phyloP scores from a whole-genome alignment of 805 yeast genomes.

The Wickerhamiella domercqiae region DNA sequence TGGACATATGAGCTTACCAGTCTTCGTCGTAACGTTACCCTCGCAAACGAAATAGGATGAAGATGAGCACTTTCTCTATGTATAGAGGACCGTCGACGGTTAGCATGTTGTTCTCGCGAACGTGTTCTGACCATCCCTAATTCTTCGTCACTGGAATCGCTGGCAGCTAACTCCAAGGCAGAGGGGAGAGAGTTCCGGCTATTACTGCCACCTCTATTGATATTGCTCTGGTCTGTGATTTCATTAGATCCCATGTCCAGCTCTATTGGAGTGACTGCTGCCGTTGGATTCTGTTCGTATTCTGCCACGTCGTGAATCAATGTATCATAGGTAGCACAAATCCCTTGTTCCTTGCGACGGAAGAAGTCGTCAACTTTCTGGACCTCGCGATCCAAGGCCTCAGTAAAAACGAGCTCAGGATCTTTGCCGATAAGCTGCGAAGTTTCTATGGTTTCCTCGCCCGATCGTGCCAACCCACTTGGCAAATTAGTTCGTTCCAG shows the following conservation, averaged over 20 bases:
- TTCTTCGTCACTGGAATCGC: conserved; percentile 13
- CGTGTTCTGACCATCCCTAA: conserved; percentile 15
- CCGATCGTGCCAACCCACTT: conserved; percentile 16
- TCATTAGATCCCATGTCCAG: no score
- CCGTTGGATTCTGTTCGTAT: background rate
- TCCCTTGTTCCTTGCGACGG: conserved; percentile 44
- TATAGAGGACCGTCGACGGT: conserved; percentile 9
- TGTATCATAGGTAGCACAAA: conserved; percentile 37
- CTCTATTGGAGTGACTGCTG: background rate
- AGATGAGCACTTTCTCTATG: conserved; percentile 12
- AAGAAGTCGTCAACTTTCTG: conserved; percentile 64
- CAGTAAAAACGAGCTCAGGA: conserved; percentile 43
- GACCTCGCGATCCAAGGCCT: conserved; percentile 66
- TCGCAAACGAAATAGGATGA: conserved; percentile 10
- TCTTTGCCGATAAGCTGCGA: conserved; percentile 27
- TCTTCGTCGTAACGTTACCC: conserved; percentile 24
- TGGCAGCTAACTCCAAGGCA: background rate
- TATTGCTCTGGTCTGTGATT: background rate
- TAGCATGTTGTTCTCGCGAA: conserved; percentile 22
- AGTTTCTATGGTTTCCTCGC: background rate
- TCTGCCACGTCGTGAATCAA: conserved; percentile 34
- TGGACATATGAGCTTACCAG: conserved; percentile 44
- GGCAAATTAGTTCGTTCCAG: conserved; percentile 49
- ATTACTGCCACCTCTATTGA: background rate
- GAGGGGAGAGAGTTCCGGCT: no score